Evolutionary conservation across 2,329 filamentous ascomycete genomes (phyloP), one percentile per base, ranked within the genome.

Genomic region (Fusarium hainanense): DNA sequence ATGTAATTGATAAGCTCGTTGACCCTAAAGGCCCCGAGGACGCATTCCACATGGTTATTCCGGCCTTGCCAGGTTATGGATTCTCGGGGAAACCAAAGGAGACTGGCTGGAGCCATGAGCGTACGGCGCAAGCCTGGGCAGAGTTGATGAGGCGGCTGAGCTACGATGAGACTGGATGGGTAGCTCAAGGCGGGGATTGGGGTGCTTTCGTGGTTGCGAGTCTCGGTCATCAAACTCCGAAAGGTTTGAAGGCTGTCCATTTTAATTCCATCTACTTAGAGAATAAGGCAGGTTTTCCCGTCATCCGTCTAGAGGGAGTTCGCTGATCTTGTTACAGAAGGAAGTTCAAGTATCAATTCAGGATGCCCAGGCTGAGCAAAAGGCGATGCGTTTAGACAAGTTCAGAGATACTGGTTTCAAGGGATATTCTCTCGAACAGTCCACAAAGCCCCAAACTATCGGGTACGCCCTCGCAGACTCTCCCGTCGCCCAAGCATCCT

Each of bases 211-310:
- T 65, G 6, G 32, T 30, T 4, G 62, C 46, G 0, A 42, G 46
- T 7, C 30, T 65, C 9, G 62, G 62, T 0, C n/a, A 63, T 10
- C 58, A 65, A 57, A 51, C 25, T 25, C 62, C 62, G 1, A 48
- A 52, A 20, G 62, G 62, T 10, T 18, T 65, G 4, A 65, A 32
- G n/a, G n/a, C 58, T 18, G n/a, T 63, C n/a, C 62, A 65, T 40
- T 43, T 65, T 6, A 65, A 65, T 25, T 65, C 62, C 7, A 47
- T 63, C 4, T 65, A 57, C 20, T 65, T 65, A 3, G 62, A 65
- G 9, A 42, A 28, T 4, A 65, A 65, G 51, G 62, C 14, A 37
- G 16, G 9, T 13, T 4, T 5, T 1, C 6, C 2, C 2, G 4
- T 9, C 5, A 7, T 3, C 4, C 23, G 1, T 3, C 8, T 21